Evolutionary conservation across 305 asterid species (phyloP).

Genomic region (Fraxinus paxiana): DNA sequence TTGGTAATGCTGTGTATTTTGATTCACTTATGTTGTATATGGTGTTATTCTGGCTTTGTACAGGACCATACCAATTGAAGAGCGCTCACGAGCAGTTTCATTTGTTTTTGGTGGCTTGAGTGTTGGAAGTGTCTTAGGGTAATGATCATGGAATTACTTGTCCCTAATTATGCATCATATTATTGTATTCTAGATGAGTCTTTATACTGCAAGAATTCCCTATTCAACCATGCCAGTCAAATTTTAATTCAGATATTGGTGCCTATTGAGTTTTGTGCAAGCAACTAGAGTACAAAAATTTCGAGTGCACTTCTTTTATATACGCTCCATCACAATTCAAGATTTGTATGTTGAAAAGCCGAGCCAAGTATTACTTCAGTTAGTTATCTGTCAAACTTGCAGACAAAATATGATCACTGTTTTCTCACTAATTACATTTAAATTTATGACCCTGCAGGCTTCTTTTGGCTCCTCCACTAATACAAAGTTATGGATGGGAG

Average conservation of each 20-base stretch:
- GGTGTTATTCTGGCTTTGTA: constrained; percentile 18
- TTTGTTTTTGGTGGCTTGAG: constrained; percentile 97
- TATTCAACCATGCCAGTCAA: background rate
- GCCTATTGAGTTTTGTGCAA: background rate
- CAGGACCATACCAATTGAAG: constrained; percentile 89
- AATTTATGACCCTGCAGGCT: constrained; percentile 57
- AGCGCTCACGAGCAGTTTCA: constrained; percentile 95
- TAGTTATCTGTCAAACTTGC: constrained; percentile 4
- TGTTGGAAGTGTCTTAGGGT: constrained; percentile 96
- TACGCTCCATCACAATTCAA: background rate
- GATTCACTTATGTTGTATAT: constrained; percentile 7
- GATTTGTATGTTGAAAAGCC: background rate
- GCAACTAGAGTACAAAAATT: background rate
- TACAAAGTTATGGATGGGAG: constrained; percentile 82
- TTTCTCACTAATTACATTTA: constrained; percentile 11
- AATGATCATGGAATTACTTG: constrained; percentile 24
- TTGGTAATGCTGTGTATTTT: background rate
- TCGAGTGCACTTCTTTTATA: background rate
- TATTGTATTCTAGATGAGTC: background rate
- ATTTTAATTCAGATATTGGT: background rate
- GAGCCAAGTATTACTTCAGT: background rate
- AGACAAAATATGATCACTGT: background rate
- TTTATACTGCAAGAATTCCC: background rate
- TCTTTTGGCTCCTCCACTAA: constrained; percentile 87
- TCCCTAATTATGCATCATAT: constrained; percentile 11